Conservation (phyloP, 1,284 basidiomycete species). For the Inonotus obliquus region DNA sequence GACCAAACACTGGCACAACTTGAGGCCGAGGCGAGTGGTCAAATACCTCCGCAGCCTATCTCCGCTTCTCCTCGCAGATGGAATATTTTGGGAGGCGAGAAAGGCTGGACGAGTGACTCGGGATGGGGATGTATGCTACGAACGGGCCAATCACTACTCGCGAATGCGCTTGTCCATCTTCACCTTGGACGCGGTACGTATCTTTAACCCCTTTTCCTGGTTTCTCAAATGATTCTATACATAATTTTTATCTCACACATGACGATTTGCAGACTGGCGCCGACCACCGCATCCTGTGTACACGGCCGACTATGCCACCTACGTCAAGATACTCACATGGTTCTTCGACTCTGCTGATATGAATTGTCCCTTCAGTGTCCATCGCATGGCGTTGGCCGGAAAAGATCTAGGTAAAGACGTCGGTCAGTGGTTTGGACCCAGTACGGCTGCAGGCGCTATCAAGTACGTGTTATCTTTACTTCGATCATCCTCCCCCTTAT, state of each 20-base stretch:
- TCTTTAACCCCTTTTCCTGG: background rate
- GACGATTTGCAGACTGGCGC: slow-evolving; percentile 70
- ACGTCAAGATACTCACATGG: slow-evolving; percentile 89
- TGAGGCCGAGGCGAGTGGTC: slow-evolving; percentile 27
- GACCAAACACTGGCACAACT: slow-evolving; percentile 60
- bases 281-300: slow-evolving; percentile 56
- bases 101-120: slow-evolving; percentile 86
- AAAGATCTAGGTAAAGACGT: slow-evolving; percentile 94
- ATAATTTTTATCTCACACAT: background rate
- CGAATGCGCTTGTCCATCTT: slow-evolving; percentile 80
- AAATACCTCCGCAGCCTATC: slow-evolving; percentile 32
- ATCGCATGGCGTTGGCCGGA: slow-evolving; percentile 92
- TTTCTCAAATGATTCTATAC: background rate
- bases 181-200: slow-evolving; percentile 83
- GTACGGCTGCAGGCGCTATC: slow-evolving; percentile 93
- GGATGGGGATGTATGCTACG: slow-evolving; percentile 99
- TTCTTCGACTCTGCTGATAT: slow-evolving; percentile 90
- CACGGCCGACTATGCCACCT: slow-evolving; percentile 62
- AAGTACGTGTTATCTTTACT: slow-evolving; percentile 44
- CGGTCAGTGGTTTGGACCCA: slow-evolving; percentile 98
- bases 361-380: slow-evolving; percentile 91
- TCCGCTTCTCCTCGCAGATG: slow-evolving; percentile 37
- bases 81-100: slow-evolving; percentile 52
- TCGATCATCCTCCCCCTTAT: background rate
- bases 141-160: slow-evolving; percentile 90